Evolutionary conservation across 345 rosid genomes (phyloP).

Genomic region (Anastatica hierochuntica): DNA sequence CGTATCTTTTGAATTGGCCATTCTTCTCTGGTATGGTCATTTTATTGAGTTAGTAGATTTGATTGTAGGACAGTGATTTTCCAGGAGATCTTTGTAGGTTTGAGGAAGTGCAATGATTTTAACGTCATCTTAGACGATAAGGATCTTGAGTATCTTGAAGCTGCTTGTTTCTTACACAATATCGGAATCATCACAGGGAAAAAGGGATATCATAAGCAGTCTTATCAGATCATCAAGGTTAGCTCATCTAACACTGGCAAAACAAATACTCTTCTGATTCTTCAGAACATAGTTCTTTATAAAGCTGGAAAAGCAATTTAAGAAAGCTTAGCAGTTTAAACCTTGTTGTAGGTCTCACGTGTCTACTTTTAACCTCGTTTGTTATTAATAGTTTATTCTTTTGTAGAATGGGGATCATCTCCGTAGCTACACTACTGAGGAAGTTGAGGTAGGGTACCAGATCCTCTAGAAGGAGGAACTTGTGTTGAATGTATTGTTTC

Average conservation of each 20-base stretch:
- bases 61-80: slow-evolving; percentile 15
- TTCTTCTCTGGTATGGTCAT: neutral
- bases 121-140: slow-evolving; percentile 30
- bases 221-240: slow-evolving; percentile 53
- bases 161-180: slow-evolving; percentile 69
- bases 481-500: neutral
- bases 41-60: slow-evolving; percentile 5
- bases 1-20: no score
- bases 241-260: slow-evolving; percentile 7
- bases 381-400: slow-evolving; percentile 14
- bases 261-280: no score
- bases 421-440: slow-evolving; percentile 42
- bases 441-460: slow-evolving; percentile 47
- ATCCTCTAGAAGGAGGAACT: slow-evolving; percentile 6
- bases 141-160: slow-evolving; percentile 62
- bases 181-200: slow-evolving; percentile 44
- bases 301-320: neutral
- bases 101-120: slow-evolving; percentile 34
- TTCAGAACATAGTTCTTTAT: neutral
- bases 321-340: no score
- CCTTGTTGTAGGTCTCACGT: neutral
- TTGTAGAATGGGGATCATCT: slow-evolving; percentile 51
- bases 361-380: neutral
- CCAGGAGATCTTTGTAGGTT: slow-evolving; percentile 53
- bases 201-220: slow-evolving; percentile 72